Conservation (phyloP, 1,284 basidiomycete genomes). For the Rhodotorula sp. region DNA sequence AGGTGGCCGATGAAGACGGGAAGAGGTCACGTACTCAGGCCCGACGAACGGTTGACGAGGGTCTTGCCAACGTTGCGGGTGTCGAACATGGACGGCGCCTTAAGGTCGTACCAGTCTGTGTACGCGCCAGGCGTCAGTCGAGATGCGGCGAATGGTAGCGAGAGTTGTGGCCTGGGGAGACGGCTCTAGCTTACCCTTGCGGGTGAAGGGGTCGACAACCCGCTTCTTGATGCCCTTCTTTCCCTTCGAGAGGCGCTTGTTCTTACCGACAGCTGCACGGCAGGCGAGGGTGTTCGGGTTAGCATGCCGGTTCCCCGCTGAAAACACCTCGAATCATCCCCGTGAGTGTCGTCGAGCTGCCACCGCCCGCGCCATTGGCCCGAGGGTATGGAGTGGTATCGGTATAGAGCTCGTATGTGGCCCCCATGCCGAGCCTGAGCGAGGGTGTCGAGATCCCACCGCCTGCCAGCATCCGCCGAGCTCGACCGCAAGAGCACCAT, state of each 20-base stretch:
- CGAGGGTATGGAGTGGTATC: no score
- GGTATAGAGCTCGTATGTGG: no score
- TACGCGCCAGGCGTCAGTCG: background rate
- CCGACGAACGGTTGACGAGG: slow-evolving; percentile 95
- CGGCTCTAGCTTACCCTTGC: slow-evolving; percentile 67
- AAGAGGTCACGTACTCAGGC: slow-evolving; percentile 56
- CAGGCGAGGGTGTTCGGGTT: background rate
- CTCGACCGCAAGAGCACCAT: no score
- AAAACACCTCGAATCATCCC: background rate
- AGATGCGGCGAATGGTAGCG: background rate
- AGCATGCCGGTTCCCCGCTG: background rate
- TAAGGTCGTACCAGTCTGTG: slow-evolving; percentile 99
- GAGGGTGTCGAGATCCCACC: no score
- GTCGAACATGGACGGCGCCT: slow-evolving; percentile 98
- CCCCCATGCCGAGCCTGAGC: no score
- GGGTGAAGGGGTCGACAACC: slow-evolving; percentile 99
- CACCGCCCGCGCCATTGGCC: no score
- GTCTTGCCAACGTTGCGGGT: slow-evolving; percentile 97
- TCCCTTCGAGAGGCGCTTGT: slow-evolving; percentile 98
- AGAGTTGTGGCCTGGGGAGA: slow-evolving; percentile 2
- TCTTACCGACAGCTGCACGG: slow-evolving; percentile 59
- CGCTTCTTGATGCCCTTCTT: slow-evolving; percentile 98
- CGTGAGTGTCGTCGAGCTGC: background rate
- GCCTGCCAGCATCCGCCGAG: no score
- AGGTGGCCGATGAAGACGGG: background rate